Evolutionary conservation across 2,329 filamentous ascomycete species (phyloP).

Genomic region (Acephala macrosclerotiorum): DNA sequence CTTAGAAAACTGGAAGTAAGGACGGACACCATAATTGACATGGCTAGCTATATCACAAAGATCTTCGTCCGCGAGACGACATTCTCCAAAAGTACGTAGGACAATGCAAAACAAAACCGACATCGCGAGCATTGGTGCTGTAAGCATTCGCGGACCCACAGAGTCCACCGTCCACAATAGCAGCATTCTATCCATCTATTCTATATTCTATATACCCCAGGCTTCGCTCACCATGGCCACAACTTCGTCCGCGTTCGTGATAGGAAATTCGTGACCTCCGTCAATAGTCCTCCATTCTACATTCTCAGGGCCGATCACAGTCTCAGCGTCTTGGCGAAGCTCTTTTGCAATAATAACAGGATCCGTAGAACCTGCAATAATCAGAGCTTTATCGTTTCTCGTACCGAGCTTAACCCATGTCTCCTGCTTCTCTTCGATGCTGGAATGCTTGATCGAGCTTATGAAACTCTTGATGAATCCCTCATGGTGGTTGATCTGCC

Average conservation of each 20-base stretch:
- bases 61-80: too few relatives aligned
- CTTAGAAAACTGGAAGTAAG: too few relatives aligned
- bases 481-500: conserved; percentile 62
- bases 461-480: conserved; percentile 69
- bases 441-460: conserved; percentile 61
- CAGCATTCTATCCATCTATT: neutral
- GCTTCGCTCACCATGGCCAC: conserved; percentile 56
- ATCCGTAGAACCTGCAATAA: conserved; percentile 53
- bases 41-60: too few relatives aligned
- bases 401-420: conserved; percentile 56
- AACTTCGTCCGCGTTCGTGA: conserved; percentile 58
- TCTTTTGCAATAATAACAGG: conserved; percentile 59
- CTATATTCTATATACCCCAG: conserved; percentile 22
- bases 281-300: conserved; percentile 60
- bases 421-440: conserved; percentile 59
- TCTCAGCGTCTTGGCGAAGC: conserved; percentile 35
- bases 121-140: too few relatives aligned
- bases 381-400: conserved; percentile 59
- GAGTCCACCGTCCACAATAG: too few relatives aligned
- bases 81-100: too few relatives aligned
- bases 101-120: too few relatives aligned
- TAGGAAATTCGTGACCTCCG: conserved; percentile 68
- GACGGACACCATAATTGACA: too few relatives aligned
- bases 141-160: too few relatives aligned
- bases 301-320: conserved; percentile 45